Base-by-base conservation (phyloP, 768 basidiomycete genomes). In the Phaffia tasmanica region DNA sequence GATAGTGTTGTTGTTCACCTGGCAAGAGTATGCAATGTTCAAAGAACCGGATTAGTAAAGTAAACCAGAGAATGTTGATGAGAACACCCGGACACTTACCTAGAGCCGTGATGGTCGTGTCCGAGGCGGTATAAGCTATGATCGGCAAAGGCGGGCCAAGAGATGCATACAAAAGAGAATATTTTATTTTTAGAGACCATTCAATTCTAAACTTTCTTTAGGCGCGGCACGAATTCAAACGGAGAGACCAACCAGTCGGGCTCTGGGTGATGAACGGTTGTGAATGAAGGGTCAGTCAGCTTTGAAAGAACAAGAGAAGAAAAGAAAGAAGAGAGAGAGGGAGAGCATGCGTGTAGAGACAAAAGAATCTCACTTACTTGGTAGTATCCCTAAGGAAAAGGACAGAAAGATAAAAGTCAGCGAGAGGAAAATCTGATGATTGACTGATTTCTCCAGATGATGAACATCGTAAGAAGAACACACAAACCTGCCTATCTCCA, bases 1-100 rank as follows among this genome's bases (percentile, higher is more conserved):
- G 65, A 57, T 64, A 71, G n/a, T 70, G 63, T 50, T 72, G 72
- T 77, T 65, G 51, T 8, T 56, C 57, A 8, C 71, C 71, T n/a
- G 21, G 30, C 29, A 19, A 3, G 19, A 3, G 29, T 58, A 16
- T 15, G 46, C 29, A 3, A 16, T n/a, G 27, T 2, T 30, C 16
- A 23, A 14, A 8, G 32, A 58, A 8, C 11, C 3, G 15, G 19
- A 6, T 32, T 19, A 42, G 57, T 3, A 21, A 27, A 1, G 32
- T 2, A 14, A 57, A 27, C 27, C 5, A 18, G 2, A 46, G 11
- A 5, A 42, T 42, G 4, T 11, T 4, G 11, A 42, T 11, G 6
- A 11, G 35, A 42, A 11, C 4, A 11, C 35, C 11, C 11, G 11
- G 35, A 5, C 4, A 5, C 27, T 7, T 47, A 59, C 61, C 61